Percentiles rank a stretch among this genome's conserved stretches.
Conservation (phyloP, 208 protist species). For the Leishmania guyanensis region DNA sequence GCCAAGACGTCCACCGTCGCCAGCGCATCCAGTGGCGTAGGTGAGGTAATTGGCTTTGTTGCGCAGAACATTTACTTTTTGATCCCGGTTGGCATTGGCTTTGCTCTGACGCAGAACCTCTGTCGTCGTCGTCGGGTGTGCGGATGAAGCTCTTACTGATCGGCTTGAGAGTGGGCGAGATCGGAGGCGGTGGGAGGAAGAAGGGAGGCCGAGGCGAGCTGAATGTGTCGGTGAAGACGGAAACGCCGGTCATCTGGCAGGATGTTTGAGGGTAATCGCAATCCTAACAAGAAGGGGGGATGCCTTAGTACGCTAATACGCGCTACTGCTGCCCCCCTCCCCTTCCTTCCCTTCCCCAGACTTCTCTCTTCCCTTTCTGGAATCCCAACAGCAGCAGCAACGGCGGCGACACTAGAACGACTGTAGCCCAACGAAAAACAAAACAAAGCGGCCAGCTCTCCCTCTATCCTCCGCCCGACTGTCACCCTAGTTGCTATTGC, state of each 20-base stretch:
- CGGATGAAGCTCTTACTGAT: background rate
- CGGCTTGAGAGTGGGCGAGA: background rate
- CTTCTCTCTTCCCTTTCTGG: background rate
- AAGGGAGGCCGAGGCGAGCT: background rate
- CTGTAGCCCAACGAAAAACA: background rate
- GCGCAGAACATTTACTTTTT: conserved; percentile 21
- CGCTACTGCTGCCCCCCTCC: background rate
- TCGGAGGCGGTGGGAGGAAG: background rate
- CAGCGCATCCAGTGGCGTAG: background rate
- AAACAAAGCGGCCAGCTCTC: background rate
- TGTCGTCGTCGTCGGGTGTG: conserved; percentile 15
- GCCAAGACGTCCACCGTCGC: background rate
- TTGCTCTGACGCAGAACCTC: conserved; percentile 7
- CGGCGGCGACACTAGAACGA: background rate
- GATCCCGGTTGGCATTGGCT: conserved; percentile 10
- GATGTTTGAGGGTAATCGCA: background rate
- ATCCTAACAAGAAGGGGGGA: background rate
- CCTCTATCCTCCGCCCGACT: background rate
- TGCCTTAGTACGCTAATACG: background rate
- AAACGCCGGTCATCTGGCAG: background rate
- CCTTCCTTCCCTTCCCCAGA: background rate
- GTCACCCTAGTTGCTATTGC: background rate
- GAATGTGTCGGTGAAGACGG: background rate
- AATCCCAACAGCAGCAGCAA: background rate
- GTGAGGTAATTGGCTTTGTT: background rate